Conservation (phyloP, 768 basidiomycete genomes). For the Suillus decipiens region DNA sequence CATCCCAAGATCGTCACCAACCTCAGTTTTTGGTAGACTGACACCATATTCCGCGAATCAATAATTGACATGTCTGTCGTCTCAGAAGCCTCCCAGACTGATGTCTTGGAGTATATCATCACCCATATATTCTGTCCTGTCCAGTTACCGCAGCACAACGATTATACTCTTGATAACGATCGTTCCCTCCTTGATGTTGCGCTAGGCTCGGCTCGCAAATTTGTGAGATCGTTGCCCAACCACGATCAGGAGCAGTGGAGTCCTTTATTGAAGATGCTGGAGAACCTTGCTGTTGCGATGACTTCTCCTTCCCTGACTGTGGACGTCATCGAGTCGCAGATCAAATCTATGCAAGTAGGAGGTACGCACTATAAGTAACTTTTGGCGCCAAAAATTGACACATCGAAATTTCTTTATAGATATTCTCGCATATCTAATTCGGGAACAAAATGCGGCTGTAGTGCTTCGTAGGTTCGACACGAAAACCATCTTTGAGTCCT, state of each 20-base stretch:
- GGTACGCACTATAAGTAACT: constrained; percentile 13
- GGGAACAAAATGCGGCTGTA: constrained; percentile 28
- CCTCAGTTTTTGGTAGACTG: neutral
- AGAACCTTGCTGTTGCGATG: constrained; percentile 12
- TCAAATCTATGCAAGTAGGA: constrained; percentile 18
- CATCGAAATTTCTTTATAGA: constrained; percentile 11
- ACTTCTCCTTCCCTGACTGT: constrained; percentile 5
- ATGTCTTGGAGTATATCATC: constrained; percentile 11
- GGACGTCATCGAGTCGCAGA: constrained; percentile 11
- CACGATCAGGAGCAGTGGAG: constrained; percentile 24
- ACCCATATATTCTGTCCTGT: constrained; percentile 16
- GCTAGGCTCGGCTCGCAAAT: constrained; percentile 21
- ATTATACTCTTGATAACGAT: constrained; percentile 23
- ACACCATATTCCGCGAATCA: neutral
- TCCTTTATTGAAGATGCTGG: constrained; percentile 27
- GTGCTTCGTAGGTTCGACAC: constrained; percentile 10
- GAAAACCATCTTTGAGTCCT: constrained; percentile 22
- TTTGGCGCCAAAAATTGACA: neutral
- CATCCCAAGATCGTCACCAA: neutral
- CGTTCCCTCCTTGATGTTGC: constrained; percentile 24
- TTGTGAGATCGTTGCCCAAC: constrained; percentile 11
- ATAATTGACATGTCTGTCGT: neutral
- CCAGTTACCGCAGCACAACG: constrained; percentile 25
- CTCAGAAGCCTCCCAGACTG: neutral
- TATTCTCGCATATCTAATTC: constrained; percentile 20